Conservation (phyloP, 2,329 filamentous ascomycete genomes). For the Didymella exigua region DNA sequence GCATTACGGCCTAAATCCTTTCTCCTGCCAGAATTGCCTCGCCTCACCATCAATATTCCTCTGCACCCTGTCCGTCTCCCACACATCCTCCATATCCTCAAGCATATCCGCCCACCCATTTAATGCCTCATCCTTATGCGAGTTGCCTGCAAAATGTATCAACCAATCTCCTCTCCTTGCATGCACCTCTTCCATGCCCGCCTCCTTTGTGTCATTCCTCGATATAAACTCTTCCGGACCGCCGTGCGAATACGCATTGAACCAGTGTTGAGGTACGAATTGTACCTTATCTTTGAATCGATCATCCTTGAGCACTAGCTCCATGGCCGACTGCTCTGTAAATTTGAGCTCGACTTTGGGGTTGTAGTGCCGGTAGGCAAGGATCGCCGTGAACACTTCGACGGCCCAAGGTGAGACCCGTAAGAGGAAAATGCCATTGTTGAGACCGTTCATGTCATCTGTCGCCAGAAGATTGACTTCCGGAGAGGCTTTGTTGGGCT, state of each 20-base stretch:
- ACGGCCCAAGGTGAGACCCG: conserved; percentile 50
- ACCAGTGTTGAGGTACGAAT: conserved; percentile 51
- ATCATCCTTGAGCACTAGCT: conserved; percentile 42
- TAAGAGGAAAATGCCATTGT: conserved; percentile 53
- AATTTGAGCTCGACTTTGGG: conserved; percentile 45
- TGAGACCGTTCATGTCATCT: conserved; percentile 51
- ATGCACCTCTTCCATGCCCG: conserved; percentile 38
- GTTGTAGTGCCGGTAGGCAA: conserved; percentile 49
- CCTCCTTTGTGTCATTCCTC: conserved; percentile 44
- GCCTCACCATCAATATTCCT: conserved; percentile 35
- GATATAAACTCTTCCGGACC: conserved; percentile 19
- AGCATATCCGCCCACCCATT: conserved; percentile 40
- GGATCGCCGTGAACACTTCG: conserved; percentile 48
- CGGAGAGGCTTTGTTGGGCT: not conserved
- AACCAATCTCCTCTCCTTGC: conserved; percentile 51
- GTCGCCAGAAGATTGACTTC: conserved; percentile 45
- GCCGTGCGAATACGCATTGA: conserved; percentile 51
- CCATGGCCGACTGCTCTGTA: conserved; percentile 52
- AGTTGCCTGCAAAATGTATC: conserved; percentile 52
- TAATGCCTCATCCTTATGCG: conserved; percentile 44
- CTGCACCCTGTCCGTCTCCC: conserved; percentile 26
- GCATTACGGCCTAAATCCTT: conserved; percentile 1
- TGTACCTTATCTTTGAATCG: conserved; percentile 42
- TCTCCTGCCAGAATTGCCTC: conserved; percentile 27
- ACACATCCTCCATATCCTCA: conserved; percentile 28